Base-by-base conservation (phyloP, 1,139 yeast species). In the Tardiomyces digboiensis region DNA sequence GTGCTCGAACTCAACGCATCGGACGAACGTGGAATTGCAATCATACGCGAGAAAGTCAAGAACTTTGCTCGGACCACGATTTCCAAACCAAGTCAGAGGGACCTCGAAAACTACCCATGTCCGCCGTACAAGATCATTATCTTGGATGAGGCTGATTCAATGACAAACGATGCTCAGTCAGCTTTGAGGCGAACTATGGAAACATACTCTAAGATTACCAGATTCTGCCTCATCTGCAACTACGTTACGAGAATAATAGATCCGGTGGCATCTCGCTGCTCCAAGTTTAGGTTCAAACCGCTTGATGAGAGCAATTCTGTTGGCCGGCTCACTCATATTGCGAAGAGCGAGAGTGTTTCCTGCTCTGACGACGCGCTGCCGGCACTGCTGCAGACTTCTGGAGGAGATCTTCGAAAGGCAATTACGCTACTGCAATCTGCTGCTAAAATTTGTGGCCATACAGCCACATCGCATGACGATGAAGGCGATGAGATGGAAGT, bases 81-180 rank as follows among this genome's bases (percentile, higher is more conserved):
- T 2, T 82, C 97, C 1, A 83, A 83, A 49, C 93, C 97, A 0
- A 62, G 82, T 1, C 69, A 71, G 14, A 81, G 80, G 37, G 91
- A 83, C 55, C 64, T 75, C 46, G 76, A 69, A 36, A 73, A 79
- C 14, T 87, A 87, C 61, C 97, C 97, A 1, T 91, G 97, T 60
- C 97, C 97, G 1, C 96, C 96, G 6, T 89, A 83, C 64, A 89
- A 89, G 60, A 82, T 84, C 54, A 70, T 82, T 38, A 78, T 81
- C 49, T 47, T 54, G 12, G 58, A 54, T 36, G 58, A 54, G 47
- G 58, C 58, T 20, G 58, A 91, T 62, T 85, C 95, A 18, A 91
- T 91, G 98, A 91, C 98, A n/a, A 78, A 85, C 41, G 98, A 91
- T 63, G 98, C 98, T 0, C 98, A 91, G 61, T 76, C 91, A 41